phyloP scores from a whole-genome alignment of 2,329 filamentous ascomycete genomes.

The Anthostomella pinea region DNA sequence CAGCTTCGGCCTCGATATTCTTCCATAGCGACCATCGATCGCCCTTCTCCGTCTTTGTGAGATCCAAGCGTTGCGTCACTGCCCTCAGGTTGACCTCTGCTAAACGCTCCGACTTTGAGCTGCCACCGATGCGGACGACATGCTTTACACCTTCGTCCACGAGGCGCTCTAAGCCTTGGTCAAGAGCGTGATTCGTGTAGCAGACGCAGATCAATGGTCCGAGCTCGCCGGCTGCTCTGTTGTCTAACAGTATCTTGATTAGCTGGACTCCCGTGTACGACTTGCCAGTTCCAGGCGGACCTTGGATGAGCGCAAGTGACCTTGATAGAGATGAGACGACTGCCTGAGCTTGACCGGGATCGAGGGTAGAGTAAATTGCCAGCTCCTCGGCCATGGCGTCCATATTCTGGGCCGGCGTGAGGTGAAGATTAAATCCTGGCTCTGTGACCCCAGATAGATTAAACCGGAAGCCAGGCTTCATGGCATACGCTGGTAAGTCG shows the following conservation, averaged over 20 bases:
- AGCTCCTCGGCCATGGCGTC: conserved; percentile 30
- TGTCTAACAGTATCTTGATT: conserved; percentile 51
- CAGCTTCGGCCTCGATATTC: conserved; percentile 9
- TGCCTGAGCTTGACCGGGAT: conserved; percentile 49
- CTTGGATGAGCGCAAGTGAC: conserved; percentile 62
- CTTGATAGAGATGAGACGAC: conserved; percentile 51
- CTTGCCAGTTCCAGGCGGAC: conserved; percentile 70
- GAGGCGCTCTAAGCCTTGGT: conserved; percentile 60
- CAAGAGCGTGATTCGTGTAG: conserved; percentile 50
- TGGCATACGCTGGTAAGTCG: no score
- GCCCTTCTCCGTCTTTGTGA: conserved; percentile 40
- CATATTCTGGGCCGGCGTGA: no score
- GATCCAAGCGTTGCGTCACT: conserved; percentile 29
- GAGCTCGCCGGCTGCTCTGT: conserved; percentile 36
- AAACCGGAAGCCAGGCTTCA: no score
- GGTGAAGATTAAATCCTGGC: no score
- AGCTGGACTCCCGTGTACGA: conserved; percentile 58
- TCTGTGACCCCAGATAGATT: no score
- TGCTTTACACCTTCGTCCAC: conserved; percentile 44
- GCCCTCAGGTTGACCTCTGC: conserved; percentile 47
- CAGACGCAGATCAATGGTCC: conserved; percentile 53
- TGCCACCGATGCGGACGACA: conserved; percentile 61
- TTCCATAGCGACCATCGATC: conserved; percentile 32
- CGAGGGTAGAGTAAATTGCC: conserved; percentile 43
- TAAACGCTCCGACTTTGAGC: conserved; percentile 53